Evolutionary conservation across 192 early-diverging fungal genomes (phyloP).

Genomic region (Spizellomyces sp.): DNA sequence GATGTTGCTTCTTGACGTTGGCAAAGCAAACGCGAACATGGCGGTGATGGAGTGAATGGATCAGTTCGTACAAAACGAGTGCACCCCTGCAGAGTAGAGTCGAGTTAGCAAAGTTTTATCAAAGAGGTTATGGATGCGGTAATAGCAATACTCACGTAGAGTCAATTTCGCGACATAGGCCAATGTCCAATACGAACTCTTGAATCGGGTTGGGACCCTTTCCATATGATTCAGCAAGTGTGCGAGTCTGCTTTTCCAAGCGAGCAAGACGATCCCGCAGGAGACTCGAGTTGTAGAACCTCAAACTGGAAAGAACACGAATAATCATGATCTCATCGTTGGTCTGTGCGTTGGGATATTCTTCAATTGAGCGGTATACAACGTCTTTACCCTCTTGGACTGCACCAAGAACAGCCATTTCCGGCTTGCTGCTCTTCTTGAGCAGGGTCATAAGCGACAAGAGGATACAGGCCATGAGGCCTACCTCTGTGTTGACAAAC

Average conservation of each 20-base stretch:
- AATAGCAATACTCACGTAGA: not conserved
- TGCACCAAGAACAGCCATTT: conserved; percentile 4
- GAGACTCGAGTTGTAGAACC: not conserved
- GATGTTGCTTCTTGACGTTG: not conserved
- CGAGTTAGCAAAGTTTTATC: too few species aligned
- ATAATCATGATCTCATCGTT: not conserved
- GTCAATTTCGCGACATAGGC: not conserved
- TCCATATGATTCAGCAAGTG: not conserved
- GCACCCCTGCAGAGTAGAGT: not conserved
- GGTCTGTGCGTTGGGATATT: not conserved
- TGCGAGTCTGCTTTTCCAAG: not conserved
- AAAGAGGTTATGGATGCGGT: too few species aligned
- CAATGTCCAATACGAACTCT: not conserved
- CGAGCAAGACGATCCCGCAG: not conserved
- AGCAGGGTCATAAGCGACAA: not conserved
- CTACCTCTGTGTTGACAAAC: not conserved
- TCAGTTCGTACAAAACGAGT: not conserved
- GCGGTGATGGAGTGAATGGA: not conserved
- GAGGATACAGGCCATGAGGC: not conserved
- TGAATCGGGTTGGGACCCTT: not conserved
- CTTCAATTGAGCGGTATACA: not conserved
- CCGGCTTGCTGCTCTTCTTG: not conserved
- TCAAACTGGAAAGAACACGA: not conserved
- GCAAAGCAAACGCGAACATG: conserved; percentile 1
- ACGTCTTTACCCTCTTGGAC: not conserved